These are phyloP conservation scores for Escovopsis sp. DNA, from an alignment of 2,329 filamentous ascomycete species.

Conservation along the genomic window DNA sequence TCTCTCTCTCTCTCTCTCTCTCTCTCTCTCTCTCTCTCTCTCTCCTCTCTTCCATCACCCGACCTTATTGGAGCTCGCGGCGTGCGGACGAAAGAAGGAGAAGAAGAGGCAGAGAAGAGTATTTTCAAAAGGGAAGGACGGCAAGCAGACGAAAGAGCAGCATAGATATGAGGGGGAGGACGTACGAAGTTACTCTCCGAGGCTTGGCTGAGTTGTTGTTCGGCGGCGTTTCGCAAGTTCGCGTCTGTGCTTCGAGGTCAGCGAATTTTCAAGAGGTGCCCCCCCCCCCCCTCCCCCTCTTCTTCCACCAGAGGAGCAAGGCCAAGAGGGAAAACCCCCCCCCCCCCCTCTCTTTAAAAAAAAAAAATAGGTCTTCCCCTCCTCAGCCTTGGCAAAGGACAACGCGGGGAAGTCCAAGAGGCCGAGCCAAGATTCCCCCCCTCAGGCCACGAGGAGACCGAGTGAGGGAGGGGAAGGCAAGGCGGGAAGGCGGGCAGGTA, in stretches of 20 bases:
- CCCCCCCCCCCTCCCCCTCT: neutral
- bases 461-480: neutral
- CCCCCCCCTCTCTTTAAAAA: no score
- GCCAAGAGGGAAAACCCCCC: no score
- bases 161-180: slow-evolving; percentile 11
- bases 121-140: neutral
- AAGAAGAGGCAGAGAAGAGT: no score
- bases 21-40: no score
- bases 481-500: slow-evolving; percentile 3
- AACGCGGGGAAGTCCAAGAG: no score
- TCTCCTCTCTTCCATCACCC: no score
- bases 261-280: slow-evolving; percentile 12
- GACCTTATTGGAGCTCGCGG: no score
- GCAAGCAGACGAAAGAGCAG: neutral
- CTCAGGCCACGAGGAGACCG: neutral
- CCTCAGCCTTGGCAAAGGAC: no score
- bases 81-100: no score
- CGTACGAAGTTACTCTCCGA: slow-evolving; percentile 90
- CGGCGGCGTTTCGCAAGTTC: slow-evolving; percentile 74
- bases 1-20: no score
- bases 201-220: slow-evolving; percentile 86
- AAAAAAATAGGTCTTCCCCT: no score
- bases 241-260: slow-evolving; percentile 52
- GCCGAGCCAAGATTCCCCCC: neutral
- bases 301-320: no score